phyloP scores from a whole-genome alignment of 2,329 filamentous ascomycete genomes.

The Alternaria solani region DNA sequence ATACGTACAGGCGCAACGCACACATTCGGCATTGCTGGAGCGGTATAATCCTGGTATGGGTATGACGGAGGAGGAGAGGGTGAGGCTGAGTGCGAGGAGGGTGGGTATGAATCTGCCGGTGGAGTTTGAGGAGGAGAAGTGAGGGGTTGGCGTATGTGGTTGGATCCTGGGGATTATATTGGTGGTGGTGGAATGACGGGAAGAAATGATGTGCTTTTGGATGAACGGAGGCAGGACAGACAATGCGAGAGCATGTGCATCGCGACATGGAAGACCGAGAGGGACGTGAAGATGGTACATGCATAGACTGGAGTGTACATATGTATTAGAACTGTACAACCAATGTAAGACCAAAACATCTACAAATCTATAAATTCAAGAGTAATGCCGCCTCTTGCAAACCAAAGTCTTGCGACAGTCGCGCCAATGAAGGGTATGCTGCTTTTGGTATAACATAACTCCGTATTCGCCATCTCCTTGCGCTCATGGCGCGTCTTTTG shows the following conservation, averaged over 20 bases:
- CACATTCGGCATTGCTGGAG: slow-evolving; percentile 82
- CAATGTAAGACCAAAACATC: background rate
- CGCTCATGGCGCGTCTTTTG: background rate
- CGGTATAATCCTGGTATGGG: slow-evolving; percentile 93
- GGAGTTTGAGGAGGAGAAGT: slow-evolving; percentile 56
- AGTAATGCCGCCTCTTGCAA: background rate
- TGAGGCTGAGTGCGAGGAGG: slow-evolving; percentile 81
- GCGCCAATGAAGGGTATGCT: slow-evolving; percentile 28
- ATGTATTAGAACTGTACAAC: background rate
- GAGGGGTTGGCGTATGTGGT: slow-evolving; percentile 7
- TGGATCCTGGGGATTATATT: background rate
- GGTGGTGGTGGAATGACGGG: background rate
- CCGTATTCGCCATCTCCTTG: slow-evolving; percentile 11
- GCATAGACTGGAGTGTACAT: background rate
- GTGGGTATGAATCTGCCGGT: slow-evolving; percentile 89
- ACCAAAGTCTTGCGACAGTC: slow-evolving; percentile 4
- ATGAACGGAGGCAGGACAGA: background rate
- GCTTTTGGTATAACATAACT: slow-evolving; percentile 29
- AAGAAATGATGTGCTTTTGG: background rate
- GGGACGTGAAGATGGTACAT: background rate
- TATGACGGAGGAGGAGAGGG: slow-evolving; percentile 83
- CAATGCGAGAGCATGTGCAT: background rate
- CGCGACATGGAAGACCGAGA: background rate
- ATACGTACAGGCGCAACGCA: slow-evolving; percentile 85
- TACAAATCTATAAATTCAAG: slow-evolving; percentile 11